Base-by-base conservation (phyloP, 768 basidiomycete species). In the Phylloporus sp. region DNA sequence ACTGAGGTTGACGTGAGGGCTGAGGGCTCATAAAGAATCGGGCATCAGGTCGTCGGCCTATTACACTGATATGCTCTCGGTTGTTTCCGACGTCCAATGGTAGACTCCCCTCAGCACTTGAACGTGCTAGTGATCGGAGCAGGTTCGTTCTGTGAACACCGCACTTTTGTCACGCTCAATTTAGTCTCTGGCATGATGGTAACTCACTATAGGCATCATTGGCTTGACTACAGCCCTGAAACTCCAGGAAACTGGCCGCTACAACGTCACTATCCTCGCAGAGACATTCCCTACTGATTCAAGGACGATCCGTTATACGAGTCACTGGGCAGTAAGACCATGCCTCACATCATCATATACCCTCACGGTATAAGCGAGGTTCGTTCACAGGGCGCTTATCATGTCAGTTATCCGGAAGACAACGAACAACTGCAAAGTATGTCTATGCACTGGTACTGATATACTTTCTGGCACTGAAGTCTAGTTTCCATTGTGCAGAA, bases 161-260 rank as follows among this genome's bases (percentile, higher is more conserved):
- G 6, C 28, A 29, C 6, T 29, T 29, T 29, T 11, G 28, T 6
- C 11, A 11, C 6, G 6, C 6, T 29, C 28, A n/a, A n/a, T n/a
- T n/a, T n/a, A n/a, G n/a, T n/a, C n/a, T n/a, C 28, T 29, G 28
- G 12, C 11, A 11, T 6, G 6, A 29, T 11, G 28, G 28, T 11
- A 29, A 29, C 11, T 29, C 12, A 24, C n/a, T n/a, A n/a, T 49
- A 89, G 87, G 87, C 43, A 88, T 89, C 4, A 70, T 89, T 3
- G 88, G 87, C 3, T 73, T 91, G 24, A 84, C 86, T 1, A 87
- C 87, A 3, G 88, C 87, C 0, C 50, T 88, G 27, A 80, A 75
- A 60, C 74, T 88, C 13, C 85, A 86, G 60, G 79, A 84, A 54
- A 71, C 28, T 29, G 11, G 78, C 4, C 71, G 69, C 2, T 84